phyloP scores from a whole-genome alignment of 1,139 yeast genomes.

The Suhomyces guaymorum region DNA sequence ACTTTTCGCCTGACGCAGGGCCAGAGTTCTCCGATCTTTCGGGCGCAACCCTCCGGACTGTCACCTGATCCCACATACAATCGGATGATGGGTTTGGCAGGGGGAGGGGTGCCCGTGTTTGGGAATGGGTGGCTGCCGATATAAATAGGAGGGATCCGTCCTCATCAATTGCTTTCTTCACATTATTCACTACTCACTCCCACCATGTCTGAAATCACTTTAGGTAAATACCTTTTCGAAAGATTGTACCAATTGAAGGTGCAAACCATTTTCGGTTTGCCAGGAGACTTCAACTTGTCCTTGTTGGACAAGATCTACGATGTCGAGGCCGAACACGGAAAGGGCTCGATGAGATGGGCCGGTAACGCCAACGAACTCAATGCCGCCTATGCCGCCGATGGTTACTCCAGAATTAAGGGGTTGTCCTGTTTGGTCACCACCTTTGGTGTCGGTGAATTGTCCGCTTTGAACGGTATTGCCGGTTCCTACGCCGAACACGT shows the following conservation, averaged over 20 bases:
- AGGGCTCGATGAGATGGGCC: constrained; percentile 39
- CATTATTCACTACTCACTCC: not conserved
- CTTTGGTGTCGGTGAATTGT: constrained; percentile 45
- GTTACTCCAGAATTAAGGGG: constrained; percentile 42
- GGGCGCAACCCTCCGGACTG: constrained; percentile 3
- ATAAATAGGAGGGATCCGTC: constrained; percentile 5
- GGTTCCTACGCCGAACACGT: constrained; percentile 48
- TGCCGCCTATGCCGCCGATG: constrained; percentile 48
- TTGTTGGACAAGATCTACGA: constrained; percentile 34
- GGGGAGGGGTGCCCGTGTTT: constrained; percentile 5
- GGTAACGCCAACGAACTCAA: constrained; percentile 47
- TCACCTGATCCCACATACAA: not conserved
- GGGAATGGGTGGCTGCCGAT: constrained; percentile 1
- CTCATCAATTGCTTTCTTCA: not conserved
- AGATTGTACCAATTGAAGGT: constrained; percentile 44
- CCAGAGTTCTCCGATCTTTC: constrained; percentile 5
- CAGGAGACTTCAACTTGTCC: constrained; percentile 43
- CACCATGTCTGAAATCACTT: constrained; percentile 38
- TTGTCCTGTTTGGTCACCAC: constrained; percentile 42
- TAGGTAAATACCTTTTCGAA: constrained; percentile 47
- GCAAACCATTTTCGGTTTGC: constrained; percentile 43
- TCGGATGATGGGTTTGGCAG: constrained; percentile 7
- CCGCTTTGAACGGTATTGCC: constrained; percentile 43
- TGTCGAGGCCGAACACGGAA: constrained; percentile 21
- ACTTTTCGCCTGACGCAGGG: constrained; percentile 1